Conservation (phyloP, 1,139 yeast species). For the Suhomyces terraborum region DNA sequence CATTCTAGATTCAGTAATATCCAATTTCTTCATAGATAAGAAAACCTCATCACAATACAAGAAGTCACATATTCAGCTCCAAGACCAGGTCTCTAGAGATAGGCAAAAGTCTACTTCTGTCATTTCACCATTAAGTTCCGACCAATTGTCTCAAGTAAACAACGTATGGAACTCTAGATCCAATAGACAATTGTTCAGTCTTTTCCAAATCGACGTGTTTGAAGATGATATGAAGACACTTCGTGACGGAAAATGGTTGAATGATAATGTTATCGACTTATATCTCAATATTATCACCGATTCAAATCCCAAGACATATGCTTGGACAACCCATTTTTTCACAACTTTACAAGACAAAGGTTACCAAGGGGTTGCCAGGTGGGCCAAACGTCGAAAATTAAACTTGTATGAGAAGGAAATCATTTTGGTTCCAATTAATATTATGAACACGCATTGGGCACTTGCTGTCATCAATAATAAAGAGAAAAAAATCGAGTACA, state of each 20-base stretch:
- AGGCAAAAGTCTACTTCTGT: slow-evolving; percentile 13
- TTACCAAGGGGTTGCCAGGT: slow-evolving; percentile 76
- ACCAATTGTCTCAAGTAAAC: slow-evolving; percentile 25
- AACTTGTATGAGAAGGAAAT: slow-evolving; percentile 64
- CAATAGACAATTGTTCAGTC: slow-evolving; percentile 26
- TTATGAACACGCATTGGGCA: slow-evolving; percentile 90
- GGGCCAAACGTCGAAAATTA: slow-evolving; percentile 86
- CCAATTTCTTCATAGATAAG: slow-evolving; percentile 17
- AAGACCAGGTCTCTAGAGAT: slow-evolving; percentile 12
- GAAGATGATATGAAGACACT: slow-evolving; percentile 72
- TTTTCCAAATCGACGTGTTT: slow-evolving; percentile 57
- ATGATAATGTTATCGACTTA: slow-evolving; percentile 87
- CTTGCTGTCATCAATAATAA: slow-evolving; percentile 73
- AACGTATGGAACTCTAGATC: slow-evolving; percentile 28
- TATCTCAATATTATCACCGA: slow-evolving; percentile 62
- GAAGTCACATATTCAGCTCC: slow-evolving; percentile 11
- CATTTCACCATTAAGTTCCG: slow-evolving; percentile 12
- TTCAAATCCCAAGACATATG: slow-evolving; percentile 48
- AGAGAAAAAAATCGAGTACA: slow-evolving; percentile 60
- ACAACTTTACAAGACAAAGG: slow-evolving; percentile 72
- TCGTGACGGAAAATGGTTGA: slow-evolving; percentile 76
- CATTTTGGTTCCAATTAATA: slow-evolving; percentile 81
- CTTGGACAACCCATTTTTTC: slow-evolving; percentile 88
- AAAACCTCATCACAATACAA: slow-evolving; percentile 14
- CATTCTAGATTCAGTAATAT: slow-evolving; percentile 18